Base-by-base conservation (phyloP, 371 early-diverging fungal species). In the Synchytrium microbalum region DNA sequence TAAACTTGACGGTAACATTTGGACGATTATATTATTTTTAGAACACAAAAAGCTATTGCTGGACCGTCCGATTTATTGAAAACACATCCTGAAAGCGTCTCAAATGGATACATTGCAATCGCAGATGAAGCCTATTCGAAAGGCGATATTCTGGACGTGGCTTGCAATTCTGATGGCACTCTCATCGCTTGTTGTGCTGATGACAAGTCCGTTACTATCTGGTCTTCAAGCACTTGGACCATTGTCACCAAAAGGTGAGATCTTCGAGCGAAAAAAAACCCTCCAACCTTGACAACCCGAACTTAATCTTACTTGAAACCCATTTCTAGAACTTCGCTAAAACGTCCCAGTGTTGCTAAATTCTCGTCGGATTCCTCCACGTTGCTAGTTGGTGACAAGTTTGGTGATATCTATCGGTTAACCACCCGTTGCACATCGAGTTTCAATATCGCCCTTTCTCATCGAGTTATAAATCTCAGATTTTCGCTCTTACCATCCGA, bases 371-470 rank as follows among this genome's bases (percentile, higher is more conserved):
- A 76, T 29, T 82, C 82, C n/a, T 74, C 73, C 16, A 55, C 75
- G 52, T 72, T 95, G 61, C 53, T 92, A 10, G 82, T 86, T 5
- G 95, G 87, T n/a, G 98, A 97, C 75, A 95, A 95, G 74, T 94
- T 93, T 79, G 98, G 98, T 19, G 98, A 97, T 79, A 88, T 91
- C 26, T 89, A 91, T 71, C 76, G 86, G 85, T 88, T 32, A 3
- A 27, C 51, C 24, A 64, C 23, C 30, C 10, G 16, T 28, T 14
- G 57, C 57, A 57, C 13, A 63, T 51, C 28, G 52, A 19, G 64
- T n/a, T 24, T 3, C 8, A 19, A n/a, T 19, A 56, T 5, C 56
- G 24, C 27, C 51, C 55, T 30, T 67, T 51, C 57, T 13, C 16
- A 57, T 57, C 27, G 14, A 56, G 29, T 62, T 55, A 67, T 61